Evolutionary conservation across 441 rosid genomes (phyloP).

Genomic region (Syzygium malaccense): DNA sequence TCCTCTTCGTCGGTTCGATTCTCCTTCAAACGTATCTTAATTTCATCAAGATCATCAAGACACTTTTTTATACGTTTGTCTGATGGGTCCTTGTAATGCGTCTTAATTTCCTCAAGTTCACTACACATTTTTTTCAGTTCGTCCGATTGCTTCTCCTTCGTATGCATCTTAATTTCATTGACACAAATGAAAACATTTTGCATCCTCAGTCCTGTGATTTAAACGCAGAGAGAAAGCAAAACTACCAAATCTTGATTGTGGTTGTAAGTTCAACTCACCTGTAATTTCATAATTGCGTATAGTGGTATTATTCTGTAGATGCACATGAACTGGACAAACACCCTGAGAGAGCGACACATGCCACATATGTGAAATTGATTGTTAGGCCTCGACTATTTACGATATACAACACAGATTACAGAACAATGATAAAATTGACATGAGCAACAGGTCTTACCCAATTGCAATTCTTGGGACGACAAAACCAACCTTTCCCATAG

Average conservation of each 20-base stretch:
- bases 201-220: neutral
- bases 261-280: conserved; percentile 30
- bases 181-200: neutral
- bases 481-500: conserved; percentile 50
- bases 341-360: conserved; percentile 14
- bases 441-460: conserved; percentile 33
- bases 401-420: neutral
- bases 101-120: conserved; percentile 22
- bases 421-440: neutral
- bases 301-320: conserved; percentile 88
- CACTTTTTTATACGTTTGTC: conserved; percentile 47
- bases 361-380: neutral
- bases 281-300: conserved; percentile 61
- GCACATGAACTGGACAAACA: conserved; percentile 61
- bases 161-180: conserved; percentile 30
- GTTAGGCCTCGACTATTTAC: neutral
- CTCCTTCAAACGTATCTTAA: neutral
- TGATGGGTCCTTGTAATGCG: conserved; percentile 60
- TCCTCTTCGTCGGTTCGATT: neutral
- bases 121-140: neutral
- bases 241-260: neutral
- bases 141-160: neutral
- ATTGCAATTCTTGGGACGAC: conserved; percentile 65
- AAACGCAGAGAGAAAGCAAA: too few relatives aligned
- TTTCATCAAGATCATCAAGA: neutral